Base-by-base conservation (phyloP, 176 grass and related monocot species). In the Zizania latifolia region DNA sequence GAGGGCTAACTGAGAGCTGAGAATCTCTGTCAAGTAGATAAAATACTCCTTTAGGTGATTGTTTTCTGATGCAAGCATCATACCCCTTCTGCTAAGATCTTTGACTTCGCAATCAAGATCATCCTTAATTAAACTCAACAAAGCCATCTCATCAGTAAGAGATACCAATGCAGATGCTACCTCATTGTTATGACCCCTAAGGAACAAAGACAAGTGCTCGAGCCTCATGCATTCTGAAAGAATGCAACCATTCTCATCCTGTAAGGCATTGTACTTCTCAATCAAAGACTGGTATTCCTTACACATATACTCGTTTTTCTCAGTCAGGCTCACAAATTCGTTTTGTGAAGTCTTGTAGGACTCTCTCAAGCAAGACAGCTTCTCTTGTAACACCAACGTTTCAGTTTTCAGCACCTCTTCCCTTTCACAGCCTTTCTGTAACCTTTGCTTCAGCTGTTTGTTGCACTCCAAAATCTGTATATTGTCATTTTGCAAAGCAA, bases 121-220 rank as follows among this genome's bases (percentile, higher is more conserved):
- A 6, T 51, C 80, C 50, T 86, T 91, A 67, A 70, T 80, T 70
- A 85, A 82, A 86, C 79, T 76, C 44, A 98, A 73, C 63, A 85
- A 88, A 50, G 41, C 68, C 76, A 92, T 78, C 79, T 98, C 82
- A 82, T 94, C 61, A 0, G 74, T 94, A 56, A 92, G 76, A 54
- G 76, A 88, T 67, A 53, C 58, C 72, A 94, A 81, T 65, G 87
- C 78, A 64, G 86, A 82, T 67, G 78, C 65, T 86, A 88, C 88
- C 82, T 97, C 91, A 71, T 83, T 83, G 80, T 85, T 87, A 78
- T 94, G 94, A 41, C 86, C 78, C 69, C 74, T 84, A 58, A 92
- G 87, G 71, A 94, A 92, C 31, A 82, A 85, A 89, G 68, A 91
- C 43, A 93, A 74, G 83, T 94, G 83, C 34, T 92, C 86, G 5